Conservation (phyloP, 2,329 filamentous ascomycete species). For the Xylaria sp. region DNA sequence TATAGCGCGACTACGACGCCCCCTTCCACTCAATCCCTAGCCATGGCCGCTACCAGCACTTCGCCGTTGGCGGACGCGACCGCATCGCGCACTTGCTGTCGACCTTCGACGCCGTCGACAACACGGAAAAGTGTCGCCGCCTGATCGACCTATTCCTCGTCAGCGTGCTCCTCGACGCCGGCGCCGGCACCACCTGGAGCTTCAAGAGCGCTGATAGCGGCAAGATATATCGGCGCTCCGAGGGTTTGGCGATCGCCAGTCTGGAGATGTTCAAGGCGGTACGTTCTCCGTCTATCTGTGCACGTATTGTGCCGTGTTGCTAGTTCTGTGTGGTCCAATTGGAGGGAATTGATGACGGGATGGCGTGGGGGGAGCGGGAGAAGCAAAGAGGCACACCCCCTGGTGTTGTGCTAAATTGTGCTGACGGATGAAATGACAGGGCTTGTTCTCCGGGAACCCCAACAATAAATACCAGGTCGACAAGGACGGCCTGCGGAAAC, state of each 20-base stretch:
- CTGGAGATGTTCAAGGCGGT: conserved; percentile 88
- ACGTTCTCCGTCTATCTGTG: conserved; percentile 12
- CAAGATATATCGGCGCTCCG: conserved; percentile 80
- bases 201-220: conserved; percentile 93
- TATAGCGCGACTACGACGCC: conserved; percentile 44
- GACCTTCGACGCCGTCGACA: conserved; percentile 47
- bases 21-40: conserved; percentile 54
- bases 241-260: conserved; percentile 61
- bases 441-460: conserved; percentile 83
- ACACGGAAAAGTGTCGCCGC: conserved; percentile 49
- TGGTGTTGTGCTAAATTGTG: neutral
- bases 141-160: conserved; percentile 69
- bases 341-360: neutral
- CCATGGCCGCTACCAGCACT: conserved; percentile 68
- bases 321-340: neutral
- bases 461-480: conserved; percentile 89
- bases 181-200: conserved; percentile 87
- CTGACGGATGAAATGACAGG: conserved; percentile 49
- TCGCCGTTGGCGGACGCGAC: conserved; percentile 59
- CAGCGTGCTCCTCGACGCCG: conserved; percentile 83
- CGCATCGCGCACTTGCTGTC: conserved; percentile 47
- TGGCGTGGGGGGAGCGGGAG: neutral
- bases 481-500: conserved; percentile 73
- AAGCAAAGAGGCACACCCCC: neutral
- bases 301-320: neutral